phyloP scores from a whole-genome alignment of 768 basidiomycete genomes.

The Hericium erinaceus region DNA sequence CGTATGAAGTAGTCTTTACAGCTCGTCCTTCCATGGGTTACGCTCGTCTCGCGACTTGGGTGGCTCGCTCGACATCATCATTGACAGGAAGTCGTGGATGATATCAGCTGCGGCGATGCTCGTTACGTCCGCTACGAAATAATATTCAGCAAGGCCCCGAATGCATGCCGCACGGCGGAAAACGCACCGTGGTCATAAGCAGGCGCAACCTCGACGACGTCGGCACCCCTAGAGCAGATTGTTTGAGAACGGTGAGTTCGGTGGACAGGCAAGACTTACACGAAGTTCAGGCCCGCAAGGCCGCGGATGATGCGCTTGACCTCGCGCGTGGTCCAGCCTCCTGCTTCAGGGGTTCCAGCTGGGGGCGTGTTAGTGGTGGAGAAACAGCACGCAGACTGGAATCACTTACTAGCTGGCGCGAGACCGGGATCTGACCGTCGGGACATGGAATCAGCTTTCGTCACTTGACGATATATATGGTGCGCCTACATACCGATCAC shows the following conservation, averaged over 20 bases:
- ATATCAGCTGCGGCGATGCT: slow-evolving; percentile 61
- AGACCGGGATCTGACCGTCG: slow-evolving; percentile 53
- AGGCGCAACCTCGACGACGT: slow-evolving; percentile 67
- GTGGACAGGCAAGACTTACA: slow-evolving; percentile 35
- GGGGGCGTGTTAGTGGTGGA: neutral
- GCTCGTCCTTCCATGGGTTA: slow-evolving; percentile 19
- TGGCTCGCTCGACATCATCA: slow-evolving; percentile 41
- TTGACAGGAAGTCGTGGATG: slow-evolving; percentile 58
- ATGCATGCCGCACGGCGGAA: too few relatives aligned
- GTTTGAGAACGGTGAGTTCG: too few relatives aligned
- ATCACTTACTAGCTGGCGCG: slow-evolving; percentile 45
- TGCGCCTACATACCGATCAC: slow-evolving; percentile 48
- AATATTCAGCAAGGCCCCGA: neutral
- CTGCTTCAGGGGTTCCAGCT: slow-evolving; percentile 81
- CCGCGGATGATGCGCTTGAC: slow-evolving; percentile 75
- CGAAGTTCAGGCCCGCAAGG: slow-evolving; percentile 67
- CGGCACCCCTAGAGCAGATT: slow-evolving; percentile 41
- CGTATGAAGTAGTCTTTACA: too few relatives aligned
- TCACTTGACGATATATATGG: neutral
- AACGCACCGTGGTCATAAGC: slow-evolving; percentile 59
- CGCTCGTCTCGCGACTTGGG: slow-evolving; percentile 20
- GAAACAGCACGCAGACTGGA: neutral
- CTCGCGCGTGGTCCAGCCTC: slow-evolving; percentile 80
- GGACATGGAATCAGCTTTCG: too few relatives aligned
- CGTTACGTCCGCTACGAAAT: slow-evolving; percentile 51